Evolutionary conservation across 305 asterid species (phyloP).

Genomic region (Fraxinus albicans): DNA sequence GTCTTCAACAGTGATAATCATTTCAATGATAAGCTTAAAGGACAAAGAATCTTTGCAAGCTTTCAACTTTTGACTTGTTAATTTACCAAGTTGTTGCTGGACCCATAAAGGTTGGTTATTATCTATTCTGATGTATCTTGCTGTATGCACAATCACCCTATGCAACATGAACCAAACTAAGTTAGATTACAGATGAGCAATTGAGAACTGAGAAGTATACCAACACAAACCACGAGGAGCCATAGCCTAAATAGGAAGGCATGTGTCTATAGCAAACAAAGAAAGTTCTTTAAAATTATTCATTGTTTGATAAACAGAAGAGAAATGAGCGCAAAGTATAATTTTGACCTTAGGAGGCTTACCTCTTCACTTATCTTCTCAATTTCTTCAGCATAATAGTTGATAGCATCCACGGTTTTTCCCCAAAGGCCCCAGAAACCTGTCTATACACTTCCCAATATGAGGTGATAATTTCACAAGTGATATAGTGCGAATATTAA

Average conservation of each 20-base stretch:
- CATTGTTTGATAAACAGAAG: background rate
- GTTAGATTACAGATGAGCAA: background rate
- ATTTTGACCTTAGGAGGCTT: conserved; percentile 29
- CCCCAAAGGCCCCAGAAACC: conserved; percentile 73
- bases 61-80: background rate
- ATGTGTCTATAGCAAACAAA: background rate
- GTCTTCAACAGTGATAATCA: background rate
- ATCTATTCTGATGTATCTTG: background rate
- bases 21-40: background rate
- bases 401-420: conserved; percentile 53
- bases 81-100: background rate
- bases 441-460: conserved; percentile 49
- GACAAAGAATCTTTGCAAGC: background rate
- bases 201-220: background rate
- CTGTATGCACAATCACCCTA: background rate
- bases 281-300: background rate
- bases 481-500: conserved; percentile 8
- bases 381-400: conserved; percentile 48
- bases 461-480: conserved; percentile 27
- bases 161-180: background rate
- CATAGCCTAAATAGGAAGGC: background rate
- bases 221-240: background rate
- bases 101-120: background rate
- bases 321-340: background rate
- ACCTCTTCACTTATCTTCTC: conserved; percentile 49